These are phyloP conservation scores for Clonostachys solani DNA, from an alignment of 2,329 filamentous ascomycete species.

Conservation along the genomic window DNA sequence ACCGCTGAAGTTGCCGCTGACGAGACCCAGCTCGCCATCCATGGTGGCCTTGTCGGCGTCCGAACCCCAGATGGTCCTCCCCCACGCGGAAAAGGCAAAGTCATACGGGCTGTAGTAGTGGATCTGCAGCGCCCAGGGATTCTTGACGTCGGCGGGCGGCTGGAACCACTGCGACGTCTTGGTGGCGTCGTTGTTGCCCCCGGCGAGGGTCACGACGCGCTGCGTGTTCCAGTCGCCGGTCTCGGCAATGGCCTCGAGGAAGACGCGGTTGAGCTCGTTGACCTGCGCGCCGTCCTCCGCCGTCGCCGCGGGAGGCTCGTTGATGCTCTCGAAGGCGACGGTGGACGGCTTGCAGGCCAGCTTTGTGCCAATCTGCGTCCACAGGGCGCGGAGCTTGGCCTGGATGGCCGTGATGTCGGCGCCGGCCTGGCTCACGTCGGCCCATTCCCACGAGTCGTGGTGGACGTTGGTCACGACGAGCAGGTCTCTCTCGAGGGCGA, in stretches of 20 bases:
- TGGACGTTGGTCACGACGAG: constrained; percentile 55
- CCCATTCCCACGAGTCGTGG: constrained; percentile 57
- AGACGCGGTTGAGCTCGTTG: constrained; percentile 53
- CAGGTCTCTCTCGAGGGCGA: constrained; percentile 43
- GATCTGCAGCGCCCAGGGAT: constrained; percentile 57
- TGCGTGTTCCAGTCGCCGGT: constrained; percentile 50
- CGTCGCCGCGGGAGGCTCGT: constrained; percentile 51
- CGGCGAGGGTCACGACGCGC: constrained; percentile 51
- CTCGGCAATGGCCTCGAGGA: constrained; percentile 46
- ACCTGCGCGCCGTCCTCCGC: constrained; percentile 42
- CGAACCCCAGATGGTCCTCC: constrained; percentile 56
- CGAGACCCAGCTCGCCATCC: constrained; percentile 40
- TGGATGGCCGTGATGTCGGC: constrained; percentile 48
- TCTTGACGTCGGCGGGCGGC: constrained; percentile 30
- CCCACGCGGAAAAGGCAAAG: constrained; percentile 45
- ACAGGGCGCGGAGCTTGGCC: constrained; percentile 50
- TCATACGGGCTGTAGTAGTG: constrained; percentile 58
- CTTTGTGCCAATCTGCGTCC: constrained; percentile 52
- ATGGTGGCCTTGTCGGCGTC: constrained; percentile 45
- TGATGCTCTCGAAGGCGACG: constrained; percentile 55
- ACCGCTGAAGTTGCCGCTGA: constrained; percentile 49
- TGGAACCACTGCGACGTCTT: constrained; percentile 53
- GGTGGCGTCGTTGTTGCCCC: constrained; percentile 41
- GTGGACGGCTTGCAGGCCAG: constrained; percentile 48
- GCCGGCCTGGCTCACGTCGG: constrained; percentile 38